These are phyloP conservation scores for Fusarium duplospermum DNA, from an alignment of 2,329 filamentous ascomycete species.

Conservation along the genomic window DNA sequence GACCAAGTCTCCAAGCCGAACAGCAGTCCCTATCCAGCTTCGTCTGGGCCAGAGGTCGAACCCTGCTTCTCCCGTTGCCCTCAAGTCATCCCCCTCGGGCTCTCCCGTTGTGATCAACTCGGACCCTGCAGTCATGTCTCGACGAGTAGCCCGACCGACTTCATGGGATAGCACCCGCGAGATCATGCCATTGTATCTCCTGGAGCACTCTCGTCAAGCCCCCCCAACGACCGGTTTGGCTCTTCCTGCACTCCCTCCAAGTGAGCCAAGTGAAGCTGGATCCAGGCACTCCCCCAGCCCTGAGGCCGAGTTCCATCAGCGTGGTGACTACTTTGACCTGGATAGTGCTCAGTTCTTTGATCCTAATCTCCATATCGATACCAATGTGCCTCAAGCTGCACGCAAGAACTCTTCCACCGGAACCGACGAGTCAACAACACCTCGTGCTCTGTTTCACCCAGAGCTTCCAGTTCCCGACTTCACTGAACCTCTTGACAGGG, in stretches of 20 bases:
- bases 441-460: slow-evolving; percentile 65
- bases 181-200: slow-evolving; percentile 84
- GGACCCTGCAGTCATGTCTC: slow-evolving; percentile 49
- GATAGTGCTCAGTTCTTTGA: slow-evolving; percentile 32
- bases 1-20: slow-evolving; percentile 65
- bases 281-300: slow-evolving; percentile 51
- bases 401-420: slow-evolving; percentile 62
- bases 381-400: slow-evolving; percentile 46
- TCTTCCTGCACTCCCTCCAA: slow-evolving; percentile 64
- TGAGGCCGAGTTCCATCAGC: slow-evolving; percentile 43
- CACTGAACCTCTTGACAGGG: not conserved
- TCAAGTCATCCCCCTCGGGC: slow-evolving; percentile 53
- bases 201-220: slow-evolving; percentile 69
- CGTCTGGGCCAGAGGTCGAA: slow-evolving; percentile 61
- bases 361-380: slow-evolving; percentile 55
- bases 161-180: slow-evolving; percentile 75
- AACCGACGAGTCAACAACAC: slow-evolving; percentile 77
- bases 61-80: slow-evolving; percentile 56
- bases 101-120: slow-evolving; percentile 48
- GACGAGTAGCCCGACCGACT: slow-evolving; percentile 61
- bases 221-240: slow-evolving; percentile 50
- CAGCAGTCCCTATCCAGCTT: slow-evolving; percentile 68
- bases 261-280: slow-evolving; percentile 56
- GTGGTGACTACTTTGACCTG: slow-evolving; percentile 44
- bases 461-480: slow-evolving; percentile 39